Base-by-base conservation (phyloP, 768 basidiomycete species). In the Calvatia gigantea region DNA sequence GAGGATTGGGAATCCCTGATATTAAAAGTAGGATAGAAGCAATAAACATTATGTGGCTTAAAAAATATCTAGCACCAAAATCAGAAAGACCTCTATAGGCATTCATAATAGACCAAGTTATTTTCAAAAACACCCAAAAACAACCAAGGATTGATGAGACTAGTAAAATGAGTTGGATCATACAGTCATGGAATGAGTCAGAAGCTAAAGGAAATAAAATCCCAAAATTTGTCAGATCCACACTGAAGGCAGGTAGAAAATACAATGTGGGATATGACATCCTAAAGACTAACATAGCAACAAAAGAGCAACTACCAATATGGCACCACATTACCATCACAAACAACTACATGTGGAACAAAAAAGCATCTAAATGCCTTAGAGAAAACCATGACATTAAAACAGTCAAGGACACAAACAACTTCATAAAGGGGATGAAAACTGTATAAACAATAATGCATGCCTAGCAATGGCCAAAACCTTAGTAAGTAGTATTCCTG, bases 1-100 rank as follows among this genome's bases (percentile, higher is more conserved):
- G 69, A 12, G 69, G 69, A 0, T 25, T 52, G 14, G 58, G 47
- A 2, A 33, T 69, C 0, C 59, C 67, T 0, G 61, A 71, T 44
- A 43, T 71, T 0, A n/a, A 49, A 28, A 49, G 59, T 0, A 41
- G 67, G 11, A 67, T 67, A 12, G 53, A 67, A 28, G 65, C 66
- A 0, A 64, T 67, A 7, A 38, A 60, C 6, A 2, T 68, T 0
- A 68, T 61, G 45, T 64, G 60, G 31, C 29, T 67, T 0, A 57
- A 66, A 14, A 32, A 44, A 14, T 69, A 63, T 60, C 61, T 68
- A 0, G 49, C 58, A 8, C 27, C 62, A 0, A 28, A 23, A 6
- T 12, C 61, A 4, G 0, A 37, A 32, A 5, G 43, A 64, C 9
- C 69, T 57, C n/a, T 60, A 66, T 55, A 61, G 57, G 3, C 57